Evolutionary conservation across 164 flowering plant genomes (phyloP).

Genomic region (Nelumbo lutea): DNA sequence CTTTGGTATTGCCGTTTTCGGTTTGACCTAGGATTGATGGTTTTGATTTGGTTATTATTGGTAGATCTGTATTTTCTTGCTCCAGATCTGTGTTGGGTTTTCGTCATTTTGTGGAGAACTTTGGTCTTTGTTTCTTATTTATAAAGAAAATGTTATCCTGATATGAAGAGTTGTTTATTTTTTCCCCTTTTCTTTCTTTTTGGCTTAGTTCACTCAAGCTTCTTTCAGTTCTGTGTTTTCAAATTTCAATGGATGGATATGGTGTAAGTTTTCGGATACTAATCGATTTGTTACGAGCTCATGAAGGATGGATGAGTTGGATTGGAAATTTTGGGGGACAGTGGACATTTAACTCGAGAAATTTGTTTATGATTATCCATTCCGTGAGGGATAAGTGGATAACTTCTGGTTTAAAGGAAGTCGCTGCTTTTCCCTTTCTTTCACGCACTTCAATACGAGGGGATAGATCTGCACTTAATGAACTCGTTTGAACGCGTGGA

Average conservation of each 20-base stretch:
- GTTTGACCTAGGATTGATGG: slow-evolving; percentile 9
- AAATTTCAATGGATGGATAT: neutral
- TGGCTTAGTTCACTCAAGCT: slow-evolving; percentile 5
- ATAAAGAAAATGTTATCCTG: neutral
- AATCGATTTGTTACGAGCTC: neutral
- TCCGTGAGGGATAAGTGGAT: slow-evolving; percentile 1
- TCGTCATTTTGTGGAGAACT: neutral
- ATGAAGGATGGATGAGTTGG: neutral
- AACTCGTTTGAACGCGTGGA: too few relatives aligned
- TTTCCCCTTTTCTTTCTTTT: neutral
- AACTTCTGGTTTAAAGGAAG: neutral
- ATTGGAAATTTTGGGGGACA: neutral
- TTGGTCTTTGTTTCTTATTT: neutral
- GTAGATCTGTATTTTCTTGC: slow-evolving; percentile 3
- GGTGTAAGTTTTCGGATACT: neutral
- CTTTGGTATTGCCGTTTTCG: neutral
- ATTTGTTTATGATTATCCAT: neutral
- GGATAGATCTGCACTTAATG: neutral
- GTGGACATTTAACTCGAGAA: neutral
- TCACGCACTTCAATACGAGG: neutral
- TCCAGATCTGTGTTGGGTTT: slow-evolving; percentile 2
- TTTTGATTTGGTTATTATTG: slow-evolving; percentile 2
- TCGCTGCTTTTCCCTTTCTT: neutral
- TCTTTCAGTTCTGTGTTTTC: neutral
- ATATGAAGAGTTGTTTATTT: too few relatives aligned